Conservation (phyloP, 345 rosid genomes). For the Citrus medica region DNA sequence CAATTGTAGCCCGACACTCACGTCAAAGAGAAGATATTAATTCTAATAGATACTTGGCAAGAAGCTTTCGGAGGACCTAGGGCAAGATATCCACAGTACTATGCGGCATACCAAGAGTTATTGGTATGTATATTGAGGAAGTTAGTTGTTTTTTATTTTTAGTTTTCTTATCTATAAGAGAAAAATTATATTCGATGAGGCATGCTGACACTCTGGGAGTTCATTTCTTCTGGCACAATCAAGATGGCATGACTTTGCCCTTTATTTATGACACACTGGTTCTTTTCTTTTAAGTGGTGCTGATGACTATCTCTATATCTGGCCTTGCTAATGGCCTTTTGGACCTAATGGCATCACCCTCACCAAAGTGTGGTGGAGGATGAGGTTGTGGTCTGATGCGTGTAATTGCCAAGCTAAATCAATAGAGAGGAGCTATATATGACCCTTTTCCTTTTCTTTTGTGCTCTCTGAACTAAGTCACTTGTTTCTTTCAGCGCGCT, state of each 20-base stretch:
- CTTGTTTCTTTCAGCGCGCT: slow-evolving; percentile 68
- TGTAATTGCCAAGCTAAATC: background rate
- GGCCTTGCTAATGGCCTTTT: background rate
- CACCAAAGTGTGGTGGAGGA: background rate
- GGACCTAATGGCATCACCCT: background rate
- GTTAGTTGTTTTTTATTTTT: slow-evolving; percentile 8
- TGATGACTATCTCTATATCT: slow-evolving; percentile 1
- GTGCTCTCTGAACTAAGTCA: slow-evolving; percentile 8
- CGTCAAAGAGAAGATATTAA: slow-evolving; percentile 93
- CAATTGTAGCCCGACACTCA: slow-evolving; percentile 70
- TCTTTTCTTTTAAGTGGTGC: background rate
- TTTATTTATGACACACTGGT: background rate
- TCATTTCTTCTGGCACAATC: slow-evolving; percentile 6
- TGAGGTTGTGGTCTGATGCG: background rate
- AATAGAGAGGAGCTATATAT: background rate
- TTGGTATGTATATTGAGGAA: slow-evolving; percentile 55
- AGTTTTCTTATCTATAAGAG: background rate
- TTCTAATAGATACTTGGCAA: slow-evolving; percentile 96
- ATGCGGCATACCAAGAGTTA: slow-evolving; percentile 94
- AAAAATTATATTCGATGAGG: slow-evolving; percentile 10
- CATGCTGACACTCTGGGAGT: slow-evolving; percentile 3
- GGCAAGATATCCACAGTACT: slow-evolving; percentile 98
- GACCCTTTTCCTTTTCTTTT: slow-evolving; percentile 6
- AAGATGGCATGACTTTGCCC: background rate
- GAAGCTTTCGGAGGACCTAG: slow-evolving; percentile 98